Percentiles rank a stretch among this genome's conserved stretches.
Evolutionary conservation across 495 filamentous ascomycete species (phyloP).

Genomic region (Hyphodiscus hymeniophilus): DNA sequence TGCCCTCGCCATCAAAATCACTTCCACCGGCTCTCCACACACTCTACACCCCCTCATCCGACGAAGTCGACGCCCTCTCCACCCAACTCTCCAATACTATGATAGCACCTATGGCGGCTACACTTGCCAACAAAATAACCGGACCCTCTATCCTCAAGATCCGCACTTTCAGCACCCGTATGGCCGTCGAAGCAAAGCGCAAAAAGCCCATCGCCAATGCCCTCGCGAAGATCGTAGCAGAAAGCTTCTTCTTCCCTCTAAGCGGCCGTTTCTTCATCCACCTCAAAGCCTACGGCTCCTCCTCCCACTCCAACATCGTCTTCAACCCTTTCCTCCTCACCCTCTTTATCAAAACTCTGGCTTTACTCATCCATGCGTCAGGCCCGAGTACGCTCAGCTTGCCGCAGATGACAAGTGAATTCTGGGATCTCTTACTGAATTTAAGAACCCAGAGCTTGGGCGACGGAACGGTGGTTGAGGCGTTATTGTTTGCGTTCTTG

Average conservation of each 20-base stretch:
- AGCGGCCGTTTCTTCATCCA: conserved; percentile 51
- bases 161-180: conserved; percentile 64
- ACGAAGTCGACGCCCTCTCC: conserved; percentile 47
- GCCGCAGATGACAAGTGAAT: conserved; percentile 60
- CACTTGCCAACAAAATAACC: conserved; percentile 45
- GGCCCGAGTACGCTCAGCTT: conserved; percentile 54
- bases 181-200: conserved; percentile 59
- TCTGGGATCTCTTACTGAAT: conserved; percentile 57
- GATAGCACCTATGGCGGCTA: conserved; percentile 69
- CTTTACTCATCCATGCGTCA: conserved; percentile 55
- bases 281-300: conserved; percentile 32
- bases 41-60: conserved; percentile 32
- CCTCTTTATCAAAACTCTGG: conserved; percentile 56
- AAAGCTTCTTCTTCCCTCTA: conserved; percentile 77
- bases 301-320: conserved; percentile 26
- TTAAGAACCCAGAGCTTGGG: conserved; percentile 27
- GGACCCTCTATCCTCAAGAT: conserved; percentile 83
- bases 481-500: conserved; percentile 69
- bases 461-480: conserved; percentile 51
- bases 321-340: conserved; percentile 53
- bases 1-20: conserved; percentile 33
- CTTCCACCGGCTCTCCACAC: conserved; percentile 39
- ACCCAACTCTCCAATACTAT: conserved; percentile 56
- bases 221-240: conserved; percentile 61
- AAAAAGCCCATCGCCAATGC: conserved; percentile 63